Evolutionary conservation across 768 basidiomycete species (phyloP).

Genomic region (Lactarius trivialis): DNA sequence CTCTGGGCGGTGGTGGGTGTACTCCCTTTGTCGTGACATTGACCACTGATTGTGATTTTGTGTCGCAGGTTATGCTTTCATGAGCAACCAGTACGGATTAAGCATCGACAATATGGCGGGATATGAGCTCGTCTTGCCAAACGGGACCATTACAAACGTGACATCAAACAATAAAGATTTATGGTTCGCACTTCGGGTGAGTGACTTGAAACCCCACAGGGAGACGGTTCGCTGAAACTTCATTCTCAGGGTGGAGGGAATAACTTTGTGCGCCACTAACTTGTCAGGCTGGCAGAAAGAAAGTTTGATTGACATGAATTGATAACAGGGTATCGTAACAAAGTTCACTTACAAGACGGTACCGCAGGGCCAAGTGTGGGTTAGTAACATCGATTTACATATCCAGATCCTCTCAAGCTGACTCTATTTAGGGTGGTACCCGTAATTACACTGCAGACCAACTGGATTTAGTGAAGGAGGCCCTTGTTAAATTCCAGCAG

Average conservation of each 20-base stretch:
- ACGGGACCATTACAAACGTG: constrained; percentile 24
- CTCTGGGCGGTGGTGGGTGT: not conserved
- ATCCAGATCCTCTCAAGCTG: not conserved
- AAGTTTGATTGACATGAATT: not conserved
- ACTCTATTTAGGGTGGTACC: not conserved
- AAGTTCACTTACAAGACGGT: not conserved
- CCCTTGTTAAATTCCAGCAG: constrained; percentile 2
- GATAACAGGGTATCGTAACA: constrained; percentile 3
- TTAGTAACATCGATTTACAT: not conserved
- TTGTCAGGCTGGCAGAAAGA: not conserved
- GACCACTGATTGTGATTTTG: not conserved
- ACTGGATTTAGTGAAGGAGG: not conserved
- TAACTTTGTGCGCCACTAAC: constrained; percentile 11
- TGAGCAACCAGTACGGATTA: not conserved
- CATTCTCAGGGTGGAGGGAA: constrained; percentile 13
- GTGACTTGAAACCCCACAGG: not conserved
- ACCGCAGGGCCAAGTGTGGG: not conserved
- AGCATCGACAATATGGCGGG: constrained; percentile 28
- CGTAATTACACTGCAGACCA: not conserved
- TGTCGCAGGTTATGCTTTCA: not conserved
- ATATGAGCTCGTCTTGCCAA: constrained; percentile 29
- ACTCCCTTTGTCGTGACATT: not conserved
- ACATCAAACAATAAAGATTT: not conserved
- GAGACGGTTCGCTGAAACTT: not conserved
- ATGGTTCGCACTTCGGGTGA: constrained; percentile 8